Conservation (phyloP, 169 alveolate genomes). For the Babesia sp. region DNA sequence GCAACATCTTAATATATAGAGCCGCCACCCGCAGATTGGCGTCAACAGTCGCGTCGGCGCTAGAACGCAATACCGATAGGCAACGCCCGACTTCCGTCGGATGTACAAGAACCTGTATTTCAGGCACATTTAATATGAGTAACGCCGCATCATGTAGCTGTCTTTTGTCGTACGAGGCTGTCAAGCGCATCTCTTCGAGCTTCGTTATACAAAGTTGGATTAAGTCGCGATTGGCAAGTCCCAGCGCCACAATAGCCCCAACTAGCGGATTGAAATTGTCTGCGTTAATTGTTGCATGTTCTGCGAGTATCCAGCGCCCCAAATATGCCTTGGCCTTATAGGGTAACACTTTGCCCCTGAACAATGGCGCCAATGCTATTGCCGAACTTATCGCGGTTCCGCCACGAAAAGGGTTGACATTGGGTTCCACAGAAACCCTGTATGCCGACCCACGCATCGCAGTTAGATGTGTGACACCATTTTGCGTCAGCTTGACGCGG, state of each 20-base stretch:
- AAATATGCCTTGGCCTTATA: constrained; percentile 5
- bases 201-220: neutral
- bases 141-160: neutral
- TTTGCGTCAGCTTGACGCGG: no score
- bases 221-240: neutral
- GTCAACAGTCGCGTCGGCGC: neutral
- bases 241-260: neutral
- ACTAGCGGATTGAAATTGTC: neutral
- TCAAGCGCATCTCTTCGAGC: neutral
- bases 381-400: neutral
- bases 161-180: neutral
- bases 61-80: neutral
- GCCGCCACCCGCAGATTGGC: neutral
- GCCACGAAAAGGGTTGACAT: neutral
- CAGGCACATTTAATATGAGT: neutral
- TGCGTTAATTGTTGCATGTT: neutral
- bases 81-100: neutral
- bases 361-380: neutral
- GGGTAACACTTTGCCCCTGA: constrained; percentile 10
- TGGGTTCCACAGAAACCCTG: neutral
- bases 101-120: neutral
- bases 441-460: no score
- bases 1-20: neutral
- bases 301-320: neutral
- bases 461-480: no score